These are phyloP conservation scores for Peziza echinospora DNA, from an alignment of 495 filamentous ascomycete species.

Conservation along the genomic window DNA sequence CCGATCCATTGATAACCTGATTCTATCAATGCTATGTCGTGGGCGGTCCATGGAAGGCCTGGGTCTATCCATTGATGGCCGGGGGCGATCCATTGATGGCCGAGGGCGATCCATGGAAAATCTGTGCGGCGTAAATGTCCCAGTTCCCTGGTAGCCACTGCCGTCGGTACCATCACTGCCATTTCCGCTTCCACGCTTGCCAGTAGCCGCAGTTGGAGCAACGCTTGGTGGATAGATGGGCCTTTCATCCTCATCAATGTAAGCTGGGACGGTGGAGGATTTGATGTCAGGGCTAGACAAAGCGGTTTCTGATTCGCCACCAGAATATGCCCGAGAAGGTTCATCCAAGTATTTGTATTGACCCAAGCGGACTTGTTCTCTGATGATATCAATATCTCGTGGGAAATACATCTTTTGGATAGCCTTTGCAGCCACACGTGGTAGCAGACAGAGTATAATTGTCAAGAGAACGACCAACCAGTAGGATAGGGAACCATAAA, in stretches of 20 bases:
- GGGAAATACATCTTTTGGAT: conserved; percentile 87
- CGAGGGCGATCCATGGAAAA: conserved; percentile 13
- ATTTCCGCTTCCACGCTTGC: conserved; percentile 56
- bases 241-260: conserved; percentile 50
- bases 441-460: conserved; percentile 56
- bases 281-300: conserved; percentile 43
- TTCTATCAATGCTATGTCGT: conserved; percentile 55
- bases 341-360: conserved; percentile 49
- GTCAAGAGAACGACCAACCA: conserved; percentile 65
- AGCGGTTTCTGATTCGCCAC: conserved; percentile 23
- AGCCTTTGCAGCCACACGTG: conserved; percentile 63
- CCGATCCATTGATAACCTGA: conserved; percentile 52
- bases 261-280: conserved; percentile 36
- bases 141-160: conserved; percentile 33
- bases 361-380: conserved; percentile 68
- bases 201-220: conserved; percentile 51
- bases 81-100: background rate
- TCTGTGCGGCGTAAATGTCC: conserved; percentile 27
- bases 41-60: conserved; percentile 24
- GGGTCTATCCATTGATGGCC: background rate
- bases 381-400: conserved; percentile 82
- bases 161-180: conserved; percentile 89
- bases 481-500: conserved; percentile 62
- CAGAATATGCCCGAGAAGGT: conserved; percentile 8
- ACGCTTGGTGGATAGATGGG: conserved; percentile 83